Evolutionary conservation across 345 rosid species (phyloP).

Genomic region (Salix dunnii): DNA sequence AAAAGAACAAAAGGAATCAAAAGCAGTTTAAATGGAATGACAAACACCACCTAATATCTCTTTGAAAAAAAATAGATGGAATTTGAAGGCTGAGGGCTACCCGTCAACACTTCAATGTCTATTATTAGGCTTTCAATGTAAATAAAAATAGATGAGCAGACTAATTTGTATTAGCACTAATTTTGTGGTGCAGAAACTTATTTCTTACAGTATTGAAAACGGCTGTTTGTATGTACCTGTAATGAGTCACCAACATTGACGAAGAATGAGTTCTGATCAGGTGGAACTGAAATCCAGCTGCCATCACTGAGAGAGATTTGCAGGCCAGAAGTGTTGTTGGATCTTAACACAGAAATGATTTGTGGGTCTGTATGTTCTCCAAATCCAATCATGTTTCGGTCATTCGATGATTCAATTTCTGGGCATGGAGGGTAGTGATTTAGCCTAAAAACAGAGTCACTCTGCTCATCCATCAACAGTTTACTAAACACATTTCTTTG

Average conservation of each 20-base stretch:
- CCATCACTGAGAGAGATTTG: slow-evolving; percentile 49
- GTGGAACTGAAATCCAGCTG: slow-evolving; percentile 52
- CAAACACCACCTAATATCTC: too few relatives aligned
- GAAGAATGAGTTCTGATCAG: slow-evolving; percentile 49
- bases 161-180: background rate
- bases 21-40: too few relatives aligned
- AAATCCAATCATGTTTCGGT: slow-evolving; percentile 46
- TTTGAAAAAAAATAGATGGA: background rate
- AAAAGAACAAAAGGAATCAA: too few relatives aligned
- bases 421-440: slow-evolving; percentile 57
- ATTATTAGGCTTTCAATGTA: too few relatives aligned
- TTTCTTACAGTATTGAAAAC: background rate
- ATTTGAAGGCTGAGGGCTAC: background rate
- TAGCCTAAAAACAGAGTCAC: slow-evolving; percentile 53
- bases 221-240: slow-evolving; percentile 30
- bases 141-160: background rate
- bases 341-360: slow-evolving; percentile 52
- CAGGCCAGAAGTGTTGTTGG: slow-evolving; percentile 56
- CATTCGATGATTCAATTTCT: slow-evolving; percentile 33
- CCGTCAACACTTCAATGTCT: background rate
- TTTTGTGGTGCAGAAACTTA: background rate
- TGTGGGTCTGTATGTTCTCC: slow-evolving; percentile 74
- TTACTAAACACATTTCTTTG: slow-evolving; percentile 28
- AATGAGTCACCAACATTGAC: slow-evolving; percentile 53
- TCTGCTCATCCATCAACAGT: slow-evolving; percentile 29